Percentiles rank a stretch among this genome's conserved stretches.
These are phyloP conservation scores for Globisporangium takayamanum DNA, from an alignment of 352 stramenopile genomes.

Conservation along the genomic window DNA sequence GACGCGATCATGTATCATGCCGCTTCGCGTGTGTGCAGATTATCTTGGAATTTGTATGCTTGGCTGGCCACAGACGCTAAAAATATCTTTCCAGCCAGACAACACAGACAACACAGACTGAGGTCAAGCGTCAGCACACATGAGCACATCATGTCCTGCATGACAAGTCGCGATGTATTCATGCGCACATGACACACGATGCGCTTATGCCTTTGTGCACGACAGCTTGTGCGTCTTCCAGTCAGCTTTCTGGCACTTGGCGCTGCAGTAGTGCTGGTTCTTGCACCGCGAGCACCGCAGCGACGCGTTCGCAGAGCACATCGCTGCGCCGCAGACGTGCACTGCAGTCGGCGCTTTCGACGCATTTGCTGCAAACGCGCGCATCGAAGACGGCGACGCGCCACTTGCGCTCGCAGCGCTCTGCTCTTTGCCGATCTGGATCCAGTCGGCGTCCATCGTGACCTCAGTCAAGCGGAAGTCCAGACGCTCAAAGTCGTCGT, in stretches of 20 bases:
- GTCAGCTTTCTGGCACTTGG: conserved; percentile 77
- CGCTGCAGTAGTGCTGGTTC: conserved; percentile 78
- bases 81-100: neutral
- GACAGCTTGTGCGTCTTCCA: conserved; percentile 78
- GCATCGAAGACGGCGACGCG: conserved; percentile 21
- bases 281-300: conserved; percentile 82
- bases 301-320: conserved; percentile 63
- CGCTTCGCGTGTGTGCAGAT: too few species aligned
- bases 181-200: neutral
- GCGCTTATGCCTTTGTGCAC: conserved; percentile 28
- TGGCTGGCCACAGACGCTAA: neutral
- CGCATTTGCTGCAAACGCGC: conserved; percentile 20
- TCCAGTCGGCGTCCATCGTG: conserved; percentile 55
- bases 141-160: neutral
- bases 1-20: too few species aligned
- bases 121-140: neutral
- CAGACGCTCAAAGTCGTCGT: conserved; percentile 79
- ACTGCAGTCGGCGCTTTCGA: conserved; percentile 16
- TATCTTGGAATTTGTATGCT: neutral
- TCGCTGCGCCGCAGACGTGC: conserved; percentile 55
- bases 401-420: conserved; percentile 18
- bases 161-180: neutral
- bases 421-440: conserved; percentile 58
- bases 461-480: conserved; percentile 74
- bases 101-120: too few species aligned